Percentiles rank a stretch among this genome's conserved stretches.
Conservation (phyloP, 2,329 filamentous ascomycete genomes). For the Aspergillus proliferans region DNA sequence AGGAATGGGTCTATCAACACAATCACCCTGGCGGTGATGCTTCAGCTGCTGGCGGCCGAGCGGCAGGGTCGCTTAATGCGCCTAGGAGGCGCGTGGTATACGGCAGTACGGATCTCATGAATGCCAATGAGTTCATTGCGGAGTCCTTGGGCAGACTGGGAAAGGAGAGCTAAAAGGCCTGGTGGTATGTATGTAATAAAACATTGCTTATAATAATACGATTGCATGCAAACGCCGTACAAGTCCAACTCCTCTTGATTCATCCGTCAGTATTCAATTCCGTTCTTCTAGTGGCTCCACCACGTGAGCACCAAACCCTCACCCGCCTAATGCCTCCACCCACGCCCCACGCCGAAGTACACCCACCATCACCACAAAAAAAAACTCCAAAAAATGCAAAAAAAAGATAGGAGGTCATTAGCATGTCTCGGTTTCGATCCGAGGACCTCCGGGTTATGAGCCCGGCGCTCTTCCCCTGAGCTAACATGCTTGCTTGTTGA, state of each 20-base stretch:
- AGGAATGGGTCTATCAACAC: constrained; percentile 87
- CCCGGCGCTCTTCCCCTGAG: constrained; percentile 40
- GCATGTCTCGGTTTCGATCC: constrained; percentile 18
- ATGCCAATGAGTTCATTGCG: constrained; percentile 55
- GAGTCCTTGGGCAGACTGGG: constrained; percentile 54
- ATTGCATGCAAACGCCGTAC: neutral
- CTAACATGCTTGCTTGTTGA: constrained; percentile 26
- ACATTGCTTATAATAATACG: neutral
- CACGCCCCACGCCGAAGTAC: neutral
- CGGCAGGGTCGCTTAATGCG: constrained; percentile 37
- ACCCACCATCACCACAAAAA: neutral
- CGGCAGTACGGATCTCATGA: constrained; percentile 74
- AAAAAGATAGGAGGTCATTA: constrained; percentile 1
- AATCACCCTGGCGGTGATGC: constrained; percentile 38
- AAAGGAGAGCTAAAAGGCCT: constrained; percentile 41
- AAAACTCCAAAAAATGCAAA: neutral
- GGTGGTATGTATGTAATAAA: neutral
- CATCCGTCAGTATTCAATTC: neutral
- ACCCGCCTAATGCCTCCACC: neutral
- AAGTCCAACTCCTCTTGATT: neutral
- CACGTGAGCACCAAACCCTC: neutral
- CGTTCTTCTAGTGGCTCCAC: neutral
- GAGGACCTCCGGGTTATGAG: constrained; percentile 39
- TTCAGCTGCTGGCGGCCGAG: constrained; percentile 25
- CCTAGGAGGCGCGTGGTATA: constrained; percentile 81